Conservation (phyloP, 2,329 filamentous ascomycete genomes). For the Penicillium expansum region DNA sequence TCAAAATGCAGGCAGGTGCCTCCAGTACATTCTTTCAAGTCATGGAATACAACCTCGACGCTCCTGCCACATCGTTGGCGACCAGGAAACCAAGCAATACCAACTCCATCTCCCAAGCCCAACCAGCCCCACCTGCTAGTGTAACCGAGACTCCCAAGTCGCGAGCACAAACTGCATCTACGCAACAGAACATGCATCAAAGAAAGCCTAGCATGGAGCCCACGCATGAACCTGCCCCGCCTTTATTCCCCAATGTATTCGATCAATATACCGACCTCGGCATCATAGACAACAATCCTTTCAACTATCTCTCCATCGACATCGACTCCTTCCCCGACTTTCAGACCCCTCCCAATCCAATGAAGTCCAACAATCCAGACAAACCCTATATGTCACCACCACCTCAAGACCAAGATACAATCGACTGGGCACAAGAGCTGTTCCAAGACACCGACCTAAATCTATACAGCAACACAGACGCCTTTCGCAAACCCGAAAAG, state of each 20-base stretch:
- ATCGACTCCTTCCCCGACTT: conserved; percentile 25
- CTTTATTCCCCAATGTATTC: conserved; percentile 25
- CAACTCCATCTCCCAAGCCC: conserved; percentile 12
- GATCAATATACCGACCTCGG: conserved; percentile 20
- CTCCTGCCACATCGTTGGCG: conserved; percentile 8
- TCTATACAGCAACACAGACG: conserved; percentile 11
- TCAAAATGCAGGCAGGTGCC: conserved; percentile 30
- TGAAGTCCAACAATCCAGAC: not conserved
- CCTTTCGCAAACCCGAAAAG: conserved; percentile 3
- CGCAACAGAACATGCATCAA: not conserved
- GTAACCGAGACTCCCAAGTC: not conserved
- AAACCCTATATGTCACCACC: conserved; percentile 6
- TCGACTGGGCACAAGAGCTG: conserved; percentile 34
- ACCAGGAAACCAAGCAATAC: conserved; percentile 17
- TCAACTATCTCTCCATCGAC: conserved; percentile 27
- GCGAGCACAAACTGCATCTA: not conserved
- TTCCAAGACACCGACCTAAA: conserved; percentile 23
- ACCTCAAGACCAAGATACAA: conserved; percentile 20
- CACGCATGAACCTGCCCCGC: not conserved
- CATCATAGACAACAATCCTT: conserved; percentile 14
- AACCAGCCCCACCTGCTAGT: not conserved
- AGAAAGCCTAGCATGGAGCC: conserved; percentile 8
- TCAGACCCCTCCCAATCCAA: conserved; percentile 2
- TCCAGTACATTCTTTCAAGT: conserved; percentile 32
- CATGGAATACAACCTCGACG: conserved; percentile 31